A percentile compares a stretch with the other conserved stretches of the same genome.
Conservation (phyloP, 371 early-diverging fungal genomes). For the Apophysomyces ossiformis region DNA sequence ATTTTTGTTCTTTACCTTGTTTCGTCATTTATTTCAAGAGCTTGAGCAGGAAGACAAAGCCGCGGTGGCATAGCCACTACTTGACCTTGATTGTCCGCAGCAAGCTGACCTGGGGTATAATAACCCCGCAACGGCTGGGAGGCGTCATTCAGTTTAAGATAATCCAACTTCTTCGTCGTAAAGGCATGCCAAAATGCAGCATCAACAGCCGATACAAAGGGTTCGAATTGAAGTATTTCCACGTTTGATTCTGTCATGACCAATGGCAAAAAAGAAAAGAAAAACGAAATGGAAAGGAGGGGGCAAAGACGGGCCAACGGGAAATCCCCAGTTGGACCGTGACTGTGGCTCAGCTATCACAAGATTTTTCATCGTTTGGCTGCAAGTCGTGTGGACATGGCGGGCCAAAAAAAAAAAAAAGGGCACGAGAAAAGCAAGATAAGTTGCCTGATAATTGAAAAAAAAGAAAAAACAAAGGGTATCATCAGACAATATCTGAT, state of each 20-base stretch:
- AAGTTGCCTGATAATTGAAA: too few relatives aligned
- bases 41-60: constrained; percentile 39
- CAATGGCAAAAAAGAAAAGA: constrained; percentile 9
- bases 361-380: too few relatives aligned
- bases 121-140: constrained; percentile 62
- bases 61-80: constrained; percentile 27
- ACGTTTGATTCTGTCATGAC: constrained; percentile 23
- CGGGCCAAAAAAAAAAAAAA: too few relatives aligned
- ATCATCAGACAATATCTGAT: too few relatives aligned
- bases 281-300: constrained; percentile 2
- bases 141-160: constrained; percentile 75
- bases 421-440: too few relatives aligned
- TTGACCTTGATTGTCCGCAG: constrained; percentile 22
- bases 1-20: constrained; percentile 24
- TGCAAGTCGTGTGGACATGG: too few relatives aligned
- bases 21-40: constrained; percentile 28
- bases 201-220: constrained; percentile 84
- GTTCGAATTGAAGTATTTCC: constrained; percentile 78
- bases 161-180: constrained; percentile 80
- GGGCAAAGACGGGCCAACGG: too few relatives aligned
- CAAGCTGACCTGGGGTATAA: constrained; percentile 59
- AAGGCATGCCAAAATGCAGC: constrained; percentile 91
- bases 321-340: too few relatives aligned
- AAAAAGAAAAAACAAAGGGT: too few relatives aligned
- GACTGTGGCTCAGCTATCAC: too few relatives aligned